Percentiles rank a stretch among this genome's conserved stretches.
These are phyloP conservation scores for Flaveria linearis DNA, from an alignment of 129 eudicot species.

Conservation along the genomic window DNA sequence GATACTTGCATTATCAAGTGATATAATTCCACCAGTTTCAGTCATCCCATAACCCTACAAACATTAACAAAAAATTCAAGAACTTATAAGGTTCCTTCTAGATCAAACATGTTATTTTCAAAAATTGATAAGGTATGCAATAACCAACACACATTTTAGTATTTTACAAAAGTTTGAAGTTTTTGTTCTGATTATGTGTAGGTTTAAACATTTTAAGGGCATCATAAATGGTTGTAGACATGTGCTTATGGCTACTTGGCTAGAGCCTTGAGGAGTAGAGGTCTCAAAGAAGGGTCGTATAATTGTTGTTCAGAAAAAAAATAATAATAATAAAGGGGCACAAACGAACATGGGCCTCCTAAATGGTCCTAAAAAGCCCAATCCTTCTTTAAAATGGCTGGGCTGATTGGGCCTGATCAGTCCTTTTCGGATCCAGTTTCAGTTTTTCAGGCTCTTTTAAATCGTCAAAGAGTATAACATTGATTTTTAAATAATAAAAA, in stretches of 20 bases:
- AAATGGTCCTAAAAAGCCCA: background rate
- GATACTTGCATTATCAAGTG: conserved; percentile 46
- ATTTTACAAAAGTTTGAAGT: background rate
- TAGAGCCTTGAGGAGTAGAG: background rate
- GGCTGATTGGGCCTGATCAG: background rate
- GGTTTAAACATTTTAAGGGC: background rate
- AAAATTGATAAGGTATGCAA: background rate
- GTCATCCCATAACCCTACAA: conserved; percentile 53
- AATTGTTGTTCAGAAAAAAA: too few species aligned
- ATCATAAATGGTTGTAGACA: background rate
- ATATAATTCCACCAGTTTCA: conserved; percentile 60
- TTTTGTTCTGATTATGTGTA: background rate
- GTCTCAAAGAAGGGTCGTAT: too few species aligned
- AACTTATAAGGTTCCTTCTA: conserved; percentile 1
- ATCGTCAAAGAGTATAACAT: too few species aligned
- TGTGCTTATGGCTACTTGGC: background rate
- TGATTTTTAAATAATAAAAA: background rate
- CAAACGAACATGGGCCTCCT: background rate
- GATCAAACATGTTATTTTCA: background rate
- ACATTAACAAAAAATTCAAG: background rate
- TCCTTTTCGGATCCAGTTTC: background rate
- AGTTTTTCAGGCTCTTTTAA: too few species aligned
- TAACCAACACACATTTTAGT: background rate
- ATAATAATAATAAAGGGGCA: too few species aligned
- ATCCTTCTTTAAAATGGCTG: background rate